These are phyloP conservation scores for Phoma herbarum DNA, from an alignment of 2,329 filamentous ascomycete species.

Conservation along the genomic window DNA sequence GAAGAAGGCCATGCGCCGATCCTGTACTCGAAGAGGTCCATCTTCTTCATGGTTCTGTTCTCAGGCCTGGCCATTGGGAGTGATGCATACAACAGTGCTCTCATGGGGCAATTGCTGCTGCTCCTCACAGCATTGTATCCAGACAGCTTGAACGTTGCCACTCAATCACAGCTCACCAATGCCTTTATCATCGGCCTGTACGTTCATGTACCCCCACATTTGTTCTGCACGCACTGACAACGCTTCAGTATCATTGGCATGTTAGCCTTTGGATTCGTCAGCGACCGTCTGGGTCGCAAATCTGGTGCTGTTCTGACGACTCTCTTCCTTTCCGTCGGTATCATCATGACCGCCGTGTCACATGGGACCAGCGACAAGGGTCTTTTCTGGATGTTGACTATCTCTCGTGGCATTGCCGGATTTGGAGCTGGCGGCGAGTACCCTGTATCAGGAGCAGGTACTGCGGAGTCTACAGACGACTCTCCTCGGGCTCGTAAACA, in stretches of 20 bases:
- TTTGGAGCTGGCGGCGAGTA: slow-evolving; percentile 59
- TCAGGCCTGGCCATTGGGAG: slow-evolving; percentile 48
- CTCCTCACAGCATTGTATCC: slow-evolving; percentile 46
- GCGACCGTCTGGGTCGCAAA: slow-evolving; percentile 46
- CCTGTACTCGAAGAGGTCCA: slow-evolving; percentile 41
- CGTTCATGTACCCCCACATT: background rate
- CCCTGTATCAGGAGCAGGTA: slow-evolving; percentile 59
- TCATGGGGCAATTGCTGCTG: slow-evolving; percentile 48
- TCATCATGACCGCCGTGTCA: slow-evolving; percentile 42
- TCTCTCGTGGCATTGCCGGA: slow-evolving; percentile 57
- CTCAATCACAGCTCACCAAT: slow-evolving; percentile 45
- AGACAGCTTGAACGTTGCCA: slow-evolving; percentile 36
- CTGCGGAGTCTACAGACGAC: slow-evolving; percentile 65
- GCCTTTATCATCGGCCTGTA: slow-evolving; percentile 47
- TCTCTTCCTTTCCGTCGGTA: slow-evolving; percentile 44
- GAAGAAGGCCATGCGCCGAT: slow-evolving; percentile 29
- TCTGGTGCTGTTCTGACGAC: slow-evolving; percentile 48
- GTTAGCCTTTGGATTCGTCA: slow-evolving; percentile 45
- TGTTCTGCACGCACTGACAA: background rate
- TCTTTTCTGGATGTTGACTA: slow-evolving; percentile 56
- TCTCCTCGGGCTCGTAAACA: slow-evolving; percentile 55
- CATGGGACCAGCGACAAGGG: slow-evolving; percentile 39
- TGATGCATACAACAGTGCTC: slow-evolving; percentile 49
- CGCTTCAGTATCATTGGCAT: slow-evolving; percentile 40
- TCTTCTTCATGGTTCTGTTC: slow-evolving; percentile 48